These are phyloP conservation scores for Cladosporium sp. DNA, from an alignment of 2,329 filamentous ascomycete genomes.

Conservation along the genomic window DNA sequence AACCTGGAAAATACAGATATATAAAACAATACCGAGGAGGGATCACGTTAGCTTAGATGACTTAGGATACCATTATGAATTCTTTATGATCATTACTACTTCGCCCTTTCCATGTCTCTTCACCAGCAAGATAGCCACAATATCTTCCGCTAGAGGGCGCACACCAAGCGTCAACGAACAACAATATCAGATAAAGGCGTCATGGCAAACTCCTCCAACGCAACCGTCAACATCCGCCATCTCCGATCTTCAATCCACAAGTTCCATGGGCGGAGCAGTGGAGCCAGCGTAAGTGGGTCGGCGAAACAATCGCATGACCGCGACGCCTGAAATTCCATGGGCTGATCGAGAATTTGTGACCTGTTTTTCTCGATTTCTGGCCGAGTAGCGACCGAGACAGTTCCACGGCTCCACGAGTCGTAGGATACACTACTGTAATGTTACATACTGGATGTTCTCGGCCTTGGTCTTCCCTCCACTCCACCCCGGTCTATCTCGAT, in stretches of 20 bases:
- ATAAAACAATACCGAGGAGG: neutral
- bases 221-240: neutral
- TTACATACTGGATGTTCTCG: too few species aligned
- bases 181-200: too few species aligned
- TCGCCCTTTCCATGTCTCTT: too few species aligned
- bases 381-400: constrained; percentile 8
- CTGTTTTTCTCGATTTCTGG: constrained; percentile 1
- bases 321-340: neutral
- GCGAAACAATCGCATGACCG: neutral
- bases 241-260: neutral
- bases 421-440: too few species aligned
- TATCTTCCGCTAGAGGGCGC: too few species aligned
- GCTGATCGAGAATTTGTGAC: neutral
- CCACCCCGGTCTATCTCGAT: too few species aligned
- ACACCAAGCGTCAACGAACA: too few species aligned
- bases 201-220: too few species aligned
- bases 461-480: neutral
- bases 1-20: neutral
- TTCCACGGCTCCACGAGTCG: neutral
- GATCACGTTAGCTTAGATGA: too few species aligned
- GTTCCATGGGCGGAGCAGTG: neutral
- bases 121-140: too few species aligned
- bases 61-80: too few species aligned
- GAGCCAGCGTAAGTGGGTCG: neutral
- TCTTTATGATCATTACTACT: too few species aligned